Conservation (phyloP, 2,329 filamentous ascomycete species). For the Sporothrix dimorphospora region DNA sequence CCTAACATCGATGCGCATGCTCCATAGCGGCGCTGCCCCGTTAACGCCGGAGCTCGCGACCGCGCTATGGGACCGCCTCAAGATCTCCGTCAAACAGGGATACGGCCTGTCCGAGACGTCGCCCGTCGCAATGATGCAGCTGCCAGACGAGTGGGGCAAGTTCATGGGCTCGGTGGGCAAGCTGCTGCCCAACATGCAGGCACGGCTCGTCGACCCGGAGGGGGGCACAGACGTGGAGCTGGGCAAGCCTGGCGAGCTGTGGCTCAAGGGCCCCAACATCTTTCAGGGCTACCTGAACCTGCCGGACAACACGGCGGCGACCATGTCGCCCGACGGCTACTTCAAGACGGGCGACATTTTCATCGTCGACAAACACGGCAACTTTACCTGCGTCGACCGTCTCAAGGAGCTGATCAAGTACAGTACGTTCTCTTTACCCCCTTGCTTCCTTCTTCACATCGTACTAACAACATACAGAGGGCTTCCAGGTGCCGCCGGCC, state of each 20-base stretch:
- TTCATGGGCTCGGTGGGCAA: constrained; percentile 78
- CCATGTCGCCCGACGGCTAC: constrained; percentile 76
- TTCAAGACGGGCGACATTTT: constrained; percentile 92
- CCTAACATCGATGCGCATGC: constrained; percentile 74
- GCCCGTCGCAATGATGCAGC: constrained; percentile 75
- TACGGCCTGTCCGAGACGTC: constrained; percentile 90
- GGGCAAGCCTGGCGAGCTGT: constrained; percentile 68
- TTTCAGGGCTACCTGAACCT: constrained; percentile 81
- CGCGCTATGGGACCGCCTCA: constrained; percentile 71
- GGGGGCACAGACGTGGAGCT: constrained; percentile 54
- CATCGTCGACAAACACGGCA: constrained; percentile 73
- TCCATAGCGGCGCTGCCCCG: constrained; percentile 87
- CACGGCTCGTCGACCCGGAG: constrained; percentile 74
- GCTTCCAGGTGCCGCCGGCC: constrained; percentile 71
- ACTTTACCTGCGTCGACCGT: constrained; percentile 90
- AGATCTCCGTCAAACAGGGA: constrained; percentile 84
- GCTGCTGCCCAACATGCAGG: constrained; percentile 76
- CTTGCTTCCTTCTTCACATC: background rate
- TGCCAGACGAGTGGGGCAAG: constrained; percentile 74
- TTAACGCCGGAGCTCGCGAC: constrained; percentile 80
- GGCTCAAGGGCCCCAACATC: constrained; percentile 78
- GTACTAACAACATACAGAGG: constrained; percentile 51
- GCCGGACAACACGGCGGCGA: constrained; percentile 68
- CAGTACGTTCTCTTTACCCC: constrained; percentile 47
- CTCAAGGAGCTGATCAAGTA: constrained; percentile 70